Evolutionary conservation across 108 stramenopile species (phyloP).

Genomic region (Fistulifera solaris): DNA sequence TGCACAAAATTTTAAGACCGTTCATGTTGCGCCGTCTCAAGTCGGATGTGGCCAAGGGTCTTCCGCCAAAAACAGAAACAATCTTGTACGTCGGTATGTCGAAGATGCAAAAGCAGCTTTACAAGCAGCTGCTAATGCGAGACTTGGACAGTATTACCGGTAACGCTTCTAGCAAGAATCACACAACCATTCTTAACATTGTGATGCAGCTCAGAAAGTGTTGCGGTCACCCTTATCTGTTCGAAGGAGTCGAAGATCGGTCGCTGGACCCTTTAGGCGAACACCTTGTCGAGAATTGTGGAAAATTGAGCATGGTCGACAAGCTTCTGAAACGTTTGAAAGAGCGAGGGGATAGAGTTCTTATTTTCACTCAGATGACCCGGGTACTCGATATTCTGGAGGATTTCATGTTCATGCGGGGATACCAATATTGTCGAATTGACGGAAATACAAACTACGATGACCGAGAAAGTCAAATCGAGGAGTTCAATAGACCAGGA

Average conservation of each 20-base stretch:
- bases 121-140: constrained; percentile 80
- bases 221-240: constrained; percentile 98
- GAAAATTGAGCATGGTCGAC: constrained; percentile 83
- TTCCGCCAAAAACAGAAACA: constrained; percentile 89
- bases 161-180: constrained; percentile 49
- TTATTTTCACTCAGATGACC: constrained; percentile 98
- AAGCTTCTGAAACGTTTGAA: constrained; percentile 78
- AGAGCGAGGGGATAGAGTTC: constrained; percentile 85
- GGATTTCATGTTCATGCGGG: constrained; percentile 81
- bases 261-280: constrained; percentile 82
- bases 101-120: constrained; percentile 84
- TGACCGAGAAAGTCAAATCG: constrained; percentile 85
- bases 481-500: constrained; percentile 84
- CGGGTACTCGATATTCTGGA: constrained; percentile 93
- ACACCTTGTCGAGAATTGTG: constrained; percentile 80
- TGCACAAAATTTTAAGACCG: constrained; percentile 96
- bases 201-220: constrained; percentile 99
- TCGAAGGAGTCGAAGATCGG: constrained; percentile 93
- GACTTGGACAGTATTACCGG: constrained; percentile 80
- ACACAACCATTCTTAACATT: constrained; percentile 83
- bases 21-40: constrained; percentile 99
- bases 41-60: constrained; percentile 76
- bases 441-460: constrained; percentile 96
- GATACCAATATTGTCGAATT: constrained; percentile 88
- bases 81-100: constrained; percentile 81